Evolutionary conservation across 768 basidiomycete genomes (phyloP).

Genomic region (Suillus plorans): DNA sequence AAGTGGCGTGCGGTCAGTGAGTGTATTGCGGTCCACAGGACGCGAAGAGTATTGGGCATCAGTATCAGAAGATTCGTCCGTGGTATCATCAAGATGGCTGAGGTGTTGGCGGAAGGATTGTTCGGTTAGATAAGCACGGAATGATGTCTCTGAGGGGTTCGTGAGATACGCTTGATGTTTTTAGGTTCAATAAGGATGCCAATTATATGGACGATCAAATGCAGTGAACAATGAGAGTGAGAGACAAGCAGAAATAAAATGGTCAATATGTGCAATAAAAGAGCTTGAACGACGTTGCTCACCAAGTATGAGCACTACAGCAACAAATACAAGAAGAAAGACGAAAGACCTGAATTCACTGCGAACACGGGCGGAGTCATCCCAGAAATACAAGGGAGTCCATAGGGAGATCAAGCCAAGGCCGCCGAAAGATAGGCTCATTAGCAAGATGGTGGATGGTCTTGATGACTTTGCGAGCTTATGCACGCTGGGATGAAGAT

Average conservation of each 20-base stretch:
- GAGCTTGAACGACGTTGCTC: slow-evolving; percentile 27
- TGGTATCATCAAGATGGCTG: slow-evolving; percentile 72
- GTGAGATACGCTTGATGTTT: slow-evolving; percentile 78
- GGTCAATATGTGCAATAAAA: background rate
- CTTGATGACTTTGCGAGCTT: slow-evolving; percentile 38
- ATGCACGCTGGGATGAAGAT: slow-evolving; percentile 34
- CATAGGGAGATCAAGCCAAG: slow-evolving; percentile 60
- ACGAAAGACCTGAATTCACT: slow-evolving; percentile 71
- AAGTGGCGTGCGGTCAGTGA: slow-evolving; percentile 29
- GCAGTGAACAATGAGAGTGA: slow-evolving; percentile 10
- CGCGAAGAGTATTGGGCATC: slow-evolving; percentile 27
- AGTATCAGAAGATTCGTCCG: slow-evolving; percentile 49
- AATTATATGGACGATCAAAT: slow-evolving; percentile 7
- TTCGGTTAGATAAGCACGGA: slow-evolving; percentile 94
- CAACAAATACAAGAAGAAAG: slow-evolving; percentile 65
- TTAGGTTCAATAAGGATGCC: slow-evolving; percentile 12
- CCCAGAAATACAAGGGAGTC: slow-evolving; percentile 51
- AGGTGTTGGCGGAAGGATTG: slow-evolving; percentile 95
- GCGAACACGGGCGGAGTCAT: slow-evolving; percentile 50
- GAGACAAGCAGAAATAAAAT: background rate
- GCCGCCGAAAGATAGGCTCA: slow-evolving; percentile 65
- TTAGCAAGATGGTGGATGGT: slow-evolving; percentile 52
- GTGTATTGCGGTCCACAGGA: slow-evolving; percentile 19
- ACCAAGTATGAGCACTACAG: slow-evolving; percentile 75
- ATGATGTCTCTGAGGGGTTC: slow-evolving; percentile 92